phyloP scores from a whole-genome alignment of 768 basidiomycete genomes.

The Calocera cornea region DNA sequence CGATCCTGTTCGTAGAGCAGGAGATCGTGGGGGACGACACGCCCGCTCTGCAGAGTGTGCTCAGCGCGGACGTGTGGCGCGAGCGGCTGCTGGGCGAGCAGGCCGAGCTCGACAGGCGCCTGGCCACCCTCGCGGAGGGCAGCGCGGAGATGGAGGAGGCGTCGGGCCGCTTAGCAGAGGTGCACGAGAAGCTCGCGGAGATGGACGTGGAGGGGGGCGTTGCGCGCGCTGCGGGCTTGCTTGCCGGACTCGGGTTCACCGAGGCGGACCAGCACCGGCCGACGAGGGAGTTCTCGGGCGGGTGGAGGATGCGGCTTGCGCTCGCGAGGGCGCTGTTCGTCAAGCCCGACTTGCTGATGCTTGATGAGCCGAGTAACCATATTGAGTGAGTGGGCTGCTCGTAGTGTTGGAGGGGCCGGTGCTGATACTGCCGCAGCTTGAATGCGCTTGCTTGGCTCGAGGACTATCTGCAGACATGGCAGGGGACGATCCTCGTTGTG shows the following conservation, averaged over 20 bases:
- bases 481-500: constrained; percentile 84
- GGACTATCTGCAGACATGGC: constrained; percentile 93
- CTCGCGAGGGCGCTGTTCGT: constrained; percentile 92
- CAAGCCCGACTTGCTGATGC: constrained; percentile 40
- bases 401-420: neutral
- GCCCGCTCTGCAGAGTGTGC: constrained; percentile 76
- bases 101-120: constrained; percentile 56
- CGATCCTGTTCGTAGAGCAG: constrained; percentile 96
- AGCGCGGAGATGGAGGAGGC: constrained; percentile 61
- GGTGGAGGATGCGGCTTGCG: constrained; percentile 98
- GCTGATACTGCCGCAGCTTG: constrained; percentile 38
- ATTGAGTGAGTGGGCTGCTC: constrained; percentile 42
- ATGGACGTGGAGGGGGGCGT: constrained; percentile 98
- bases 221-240: constrained; percentile 74
- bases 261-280: constrained; percentile 73
- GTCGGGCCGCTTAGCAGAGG: constrained; percentile 66
- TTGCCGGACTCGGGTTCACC: constrained; percentile 87
- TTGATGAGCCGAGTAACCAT: constrained; percentile 92
- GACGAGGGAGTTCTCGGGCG: constrained; percentile 83
- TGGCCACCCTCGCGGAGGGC: constrained; percentile 69
- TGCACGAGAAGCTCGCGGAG: constrained; percentile 81
- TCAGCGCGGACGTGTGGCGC: constrained; percentile 99
- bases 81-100: constrained; percentile 86
- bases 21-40: constrained; percentile 97
- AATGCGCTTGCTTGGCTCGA: constrained; percentile 97